Base-by-base conservation (phyloP, 805 yeast species). In the Zygosaccharomyces bailii region DNA sequence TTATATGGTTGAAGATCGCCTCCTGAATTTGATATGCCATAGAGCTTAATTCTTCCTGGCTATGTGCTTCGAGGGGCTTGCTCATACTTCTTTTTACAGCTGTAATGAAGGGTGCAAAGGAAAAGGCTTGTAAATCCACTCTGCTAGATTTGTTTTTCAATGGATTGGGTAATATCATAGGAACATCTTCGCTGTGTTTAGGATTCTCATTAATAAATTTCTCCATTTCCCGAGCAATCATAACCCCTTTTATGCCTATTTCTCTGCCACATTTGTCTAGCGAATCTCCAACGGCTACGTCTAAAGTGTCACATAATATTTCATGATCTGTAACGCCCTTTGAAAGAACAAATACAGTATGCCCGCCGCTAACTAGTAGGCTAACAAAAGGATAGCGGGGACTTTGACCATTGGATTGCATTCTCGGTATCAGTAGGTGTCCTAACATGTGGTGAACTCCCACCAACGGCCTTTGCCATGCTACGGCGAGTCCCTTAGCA, bases 391-490 rank as follows among this genome's bases (percentile, higher is more conserved):
- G 95, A 53, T 70, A 84, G 13, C 59, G 42, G 0, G 86, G 86
- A 0, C 49, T 37, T 1, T 44, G 17, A 0, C 76, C 79, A 39
- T 69, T 69, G 40, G 65, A 56, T 17, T 60, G 67, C 60, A 80
- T 61, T 41, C 89, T 62, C 1, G 89, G 80, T 0, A 86, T 72
- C 21, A 93, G 63, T 4, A 93, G 68, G 67, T 93, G 99, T 0
- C 96, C 99, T 39, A 91, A 70, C 99, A 93, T 91, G 58, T 93
- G 99, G 61, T 93, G 95, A 0, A 91, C 96, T 0, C 97, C 98
- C 1, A 93, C 70, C 14, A 87, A 57, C 0, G 96, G 97, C 5
- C 70, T 75, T 10, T 75, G 63, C 84, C 88, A 84, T 0, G 90
- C 97, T 0, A 84, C 67, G 1, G 89, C 69, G 9, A 93, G 68